Conservation (phyloP, 2,329 filamentous ascomycete species). For the Sporothrix schenckii region DNA sequence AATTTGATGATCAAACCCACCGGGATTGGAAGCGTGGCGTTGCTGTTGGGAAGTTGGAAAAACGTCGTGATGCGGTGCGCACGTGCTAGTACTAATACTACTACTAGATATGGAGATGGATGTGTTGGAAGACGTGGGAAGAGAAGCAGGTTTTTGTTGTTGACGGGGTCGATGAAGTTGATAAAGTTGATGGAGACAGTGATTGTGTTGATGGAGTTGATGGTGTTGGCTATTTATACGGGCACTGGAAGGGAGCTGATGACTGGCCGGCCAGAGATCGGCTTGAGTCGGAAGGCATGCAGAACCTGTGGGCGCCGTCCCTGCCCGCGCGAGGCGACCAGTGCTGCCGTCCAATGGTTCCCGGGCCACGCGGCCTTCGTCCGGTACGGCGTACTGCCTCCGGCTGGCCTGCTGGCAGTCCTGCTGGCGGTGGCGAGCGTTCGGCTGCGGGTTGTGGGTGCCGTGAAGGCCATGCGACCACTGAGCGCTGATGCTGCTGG, state of each 20-base stretch:
- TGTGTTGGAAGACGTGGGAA: not conserved
- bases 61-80: not conserved
- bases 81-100: not conserved
- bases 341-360: constrained; percentile 28
- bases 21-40: not conserved
- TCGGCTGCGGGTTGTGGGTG: not conserved
- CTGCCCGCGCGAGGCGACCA: constrained; percentile 1
- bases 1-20: not conserved
- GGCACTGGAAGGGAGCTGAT: not conserved
- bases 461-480: not conserved
- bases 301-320: not conserved
- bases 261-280: constrained; percentile 5
- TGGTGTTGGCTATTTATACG: constrained; percentile 25
- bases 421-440: not conserved
- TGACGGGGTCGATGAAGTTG: not conserved
- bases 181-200: not conserved
- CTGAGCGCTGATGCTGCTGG: not conserved
- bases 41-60: not conserved
- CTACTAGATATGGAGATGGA: not conserved
- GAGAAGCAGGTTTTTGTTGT: not conserved
- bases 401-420: not conserved
- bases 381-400: not conserved
- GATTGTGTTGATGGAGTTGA: not conserved
- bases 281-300: not conserved
- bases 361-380: constrained; percentile 27